phyloP scores from a whole-genome alignment of 495 filamentous ascomycete species.

The Penicillium canariense region DNA sequence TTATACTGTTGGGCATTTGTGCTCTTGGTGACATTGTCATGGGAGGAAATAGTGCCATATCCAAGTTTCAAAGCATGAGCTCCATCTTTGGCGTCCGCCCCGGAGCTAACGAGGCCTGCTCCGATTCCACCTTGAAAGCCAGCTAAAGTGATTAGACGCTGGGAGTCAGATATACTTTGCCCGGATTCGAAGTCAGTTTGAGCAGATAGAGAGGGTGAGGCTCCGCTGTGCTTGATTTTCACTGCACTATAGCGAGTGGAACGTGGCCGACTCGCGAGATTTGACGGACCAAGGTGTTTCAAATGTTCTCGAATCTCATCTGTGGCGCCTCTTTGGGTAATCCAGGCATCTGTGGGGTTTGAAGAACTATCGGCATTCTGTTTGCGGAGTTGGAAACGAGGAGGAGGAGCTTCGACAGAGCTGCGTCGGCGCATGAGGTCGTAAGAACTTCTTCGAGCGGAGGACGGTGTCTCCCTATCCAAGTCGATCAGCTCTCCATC shows the following conservation, averaged over 20 bases:
- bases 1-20: slow-evolving; percentile 26
- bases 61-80: slow-evolving; percentile 62
- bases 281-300: slow-evolving; percentile 89
- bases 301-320: slow-evolving; percentile 78
- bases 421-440: slow-evolving; percentile 31
- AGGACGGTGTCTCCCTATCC: slow-evolving; percentile 19
- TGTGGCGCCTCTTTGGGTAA: slow-evolving; percentile 40
- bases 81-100: slow-evolving; percentile 63
- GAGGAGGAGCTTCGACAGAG: slow-evolving; percentile 53
- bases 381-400: slow-evolving; percentile 43
- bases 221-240: slow-evolving; percentile 77
- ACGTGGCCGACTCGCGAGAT: slow-evolving; percentile 79
- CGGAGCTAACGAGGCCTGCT: slow-evolving; percentile 50
- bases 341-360: slow-evolving; percentile 27
- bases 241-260: slow-evolving; percentile 82
- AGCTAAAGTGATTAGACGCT: slow-evolving; percentile 16
- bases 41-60: slow-evolving; percentile 55
- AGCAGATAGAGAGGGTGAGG: slow-evolving; percentile 39
- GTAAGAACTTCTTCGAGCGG: slow-evolving; percentile 2
- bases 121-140: slow-evolving; percentile 50
- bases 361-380: slow-evolving; percentile 28
- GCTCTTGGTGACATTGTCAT: slow-evolving; percentile 22
- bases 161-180: slow-evolving; percentile 30
- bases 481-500: slow-evolving; percentile 41
- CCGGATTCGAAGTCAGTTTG: slow-evolving; percentile 38